Evolutionary conservation across 2,329 filamentous ascomycete species (phyloP), one percentile per base, ranked within the genome.

Genomic region (Neobulgaria alba): DNA sequence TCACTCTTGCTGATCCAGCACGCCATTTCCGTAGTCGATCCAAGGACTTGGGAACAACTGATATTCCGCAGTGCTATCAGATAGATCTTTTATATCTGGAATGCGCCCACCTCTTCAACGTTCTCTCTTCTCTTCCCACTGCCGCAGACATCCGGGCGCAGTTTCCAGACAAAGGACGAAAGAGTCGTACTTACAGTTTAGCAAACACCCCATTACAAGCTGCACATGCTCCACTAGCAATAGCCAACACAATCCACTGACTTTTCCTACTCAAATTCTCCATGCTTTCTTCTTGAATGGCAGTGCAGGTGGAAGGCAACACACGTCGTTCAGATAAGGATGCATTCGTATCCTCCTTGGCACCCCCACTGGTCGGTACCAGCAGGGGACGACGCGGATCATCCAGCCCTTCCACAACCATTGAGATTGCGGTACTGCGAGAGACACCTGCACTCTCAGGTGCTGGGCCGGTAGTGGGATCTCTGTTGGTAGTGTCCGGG

Each of bases 151-250:
- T n/a, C n/a, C 14, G n/a, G 5, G 31, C 14, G 31, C 14, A 5
- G 10, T 17, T 16, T 33, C 4, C 5, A 12, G n/a, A 10, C 7
- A 14, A 16, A 8, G 34, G 26, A 33, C 16, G 26, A 21, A 10
- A 37, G 35, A 16, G 23, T 7, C 21, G 41, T 18, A 47, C 76
- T 56, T 65, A 85, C 81, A 92, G 66, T 63, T 90, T 92, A 1
- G 85, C 85, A 66, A 90, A 59, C 3, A 58, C 57, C 44, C 85
- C 85, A 54, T 92, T 92, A 52, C 85, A 80, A 16, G 85, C 83
- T 21, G 85, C 85, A 56, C 83, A 89, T 39, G 75, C 78, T 47
- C 85, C 85, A 56, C 82, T 86, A 36, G 80, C 76, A 31, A 89
- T 60, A 31, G 85, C 82, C 47, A 83, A 72, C 37, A 80, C 64